Conservation (phyloP, 306 rosid genomes). For the Herpetospermum pedunculosum region DNA sequence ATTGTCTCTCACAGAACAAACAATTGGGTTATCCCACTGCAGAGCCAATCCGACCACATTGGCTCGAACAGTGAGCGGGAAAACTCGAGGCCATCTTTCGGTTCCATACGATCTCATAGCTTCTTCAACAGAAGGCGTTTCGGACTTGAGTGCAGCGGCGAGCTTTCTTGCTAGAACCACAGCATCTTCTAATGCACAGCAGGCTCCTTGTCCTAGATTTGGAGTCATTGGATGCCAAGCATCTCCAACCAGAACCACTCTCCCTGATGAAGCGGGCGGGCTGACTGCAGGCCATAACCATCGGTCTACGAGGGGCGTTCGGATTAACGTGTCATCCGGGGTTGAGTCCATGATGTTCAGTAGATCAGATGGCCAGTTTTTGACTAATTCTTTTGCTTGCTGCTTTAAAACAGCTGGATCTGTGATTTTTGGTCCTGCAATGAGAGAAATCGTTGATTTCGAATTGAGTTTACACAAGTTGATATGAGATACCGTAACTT, state of each 20-base stretch:
- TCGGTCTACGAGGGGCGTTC: constrained; percentile 69
- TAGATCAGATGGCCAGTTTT: constrained; percentile 51
- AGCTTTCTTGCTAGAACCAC: constrained; percentile 60
- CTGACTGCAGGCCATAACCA: constrained; percentile 78
- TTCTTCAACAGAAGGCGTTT: constrained; percentile 30
- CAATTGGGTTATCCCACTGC: constrained; percentile 70
- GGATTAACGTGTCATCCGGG: constrained; percentile 47
- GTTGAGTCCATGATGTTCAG: constrained; percentile 41
- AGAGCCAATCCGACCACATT: constrained; percentile 55
- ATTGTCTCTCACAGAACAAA: constrained; percentile 59
- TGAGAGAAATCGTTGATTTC: no score
- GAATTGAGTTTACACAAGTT: neutral
- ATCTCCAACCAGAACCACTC: constrained; percentile 72
- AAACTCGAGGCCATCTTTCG: constrained; percentile 70
- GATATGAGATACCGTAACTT: neutral
- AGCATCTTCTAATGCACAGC: constrained; percentile 88
- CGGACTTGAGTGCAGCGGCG: constrained; percentile 40
- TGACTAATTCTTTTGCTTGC: constrained; percentile 52
- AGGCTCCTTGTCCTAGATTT: constrained; percentile 92
- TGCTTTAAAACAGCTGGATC: constrained; percentile 39
- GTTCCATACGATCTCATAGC: constrained; percentile 50
- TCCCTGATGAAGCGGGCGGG: constrained; percentile 56
- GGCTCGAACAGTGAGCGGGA: constrained; percentile 68
- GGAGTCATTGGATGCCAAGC: constrained; percentile 99
- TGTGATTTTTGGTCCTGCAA: constrained; percentile 53